Evolutionary conservation across 2,329 filamentous ascomycete genomes (phyloP), one percentile per base, ranked within the genome.

Genomic region (Aspergillus sclerotialis): DNA sequence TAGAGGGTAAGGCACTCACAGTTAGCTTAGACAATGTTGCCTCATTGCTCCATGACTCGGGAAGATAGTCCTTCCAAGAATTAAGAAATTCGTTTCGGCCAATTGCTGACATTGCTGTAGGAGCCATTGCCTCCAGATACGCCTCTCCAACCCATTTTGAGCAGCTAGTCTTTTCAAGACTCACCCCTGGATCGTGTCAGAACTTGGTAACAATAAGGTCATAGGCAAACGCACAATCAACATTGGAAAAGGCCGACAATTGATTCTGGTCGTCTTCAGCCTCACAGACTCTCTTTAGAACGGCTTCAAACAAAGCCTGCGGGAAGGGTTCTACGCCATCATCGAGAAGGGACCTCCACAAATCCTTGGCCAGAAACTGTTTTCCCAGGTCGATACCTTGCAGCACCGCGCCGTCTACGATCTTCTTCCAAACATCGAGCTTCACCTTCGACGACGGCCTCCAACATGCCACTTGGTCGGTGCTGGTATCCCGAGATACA

Each of bases 401-500:
- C 31, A 66, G 42, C 32, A 63, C 46, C 5, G 60, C 50, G 1
- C 61, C 60, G 35, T 65, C 60, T 5, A 62, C 30, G 17, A 63
- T 39, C 19, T 55, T 51, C 42, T 59, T 64, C 75, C 75, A 78
- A 13, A 70, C 62, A 37, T 65, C 56, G 11, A 69, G 46, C 28
- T 69, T 65, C 23, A 63, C 63, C 13, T 52, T 56, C n/a, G 65
- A 62, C 31, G 70, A 70, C 2, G 74, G 74, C 10, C 64, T 56
- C 49, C 65, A 69, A 24, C 61, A 66, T 4, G 32, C 26, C 40
- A 23, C 37, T 35, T 6, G 29, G 4, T 31, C 28, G 4, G 5
- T 26, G 10, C 21, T 19, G 10, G 14, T 23, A 13, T 37, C 29
- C 16, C 50, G 48, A 39, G 60, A 49, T 38, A 76, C 68, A 53